Base-by-base conservation (phyloP, 257 asterid species). In the Anisodus tanguticus region DNA sequence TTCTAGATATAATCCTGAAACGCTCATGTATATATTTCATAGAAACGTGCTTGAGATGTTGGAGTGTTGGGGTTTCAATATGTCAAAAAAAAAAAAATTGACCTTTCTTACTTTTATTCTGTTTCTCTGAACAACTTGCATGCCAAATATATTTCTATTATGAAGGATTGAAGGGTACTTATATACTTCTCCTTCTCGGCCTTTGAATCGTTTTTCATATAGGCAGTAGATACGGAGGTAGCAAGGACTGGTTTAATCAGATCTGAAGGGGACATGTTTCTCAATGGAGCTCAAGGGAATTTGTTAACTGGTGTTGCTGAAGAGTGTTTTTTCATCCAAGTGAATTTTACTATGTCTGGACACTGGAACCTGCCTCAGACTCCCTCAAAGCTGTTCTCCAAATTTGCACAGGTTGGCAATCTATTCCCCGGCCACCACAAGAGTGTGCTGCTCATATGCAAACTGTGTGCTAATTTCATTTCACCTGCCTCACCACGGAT, bases 341-440 rank as follows among this genome's bases (percentile, higher is more conserved):
- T 47, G 94, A 93, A 78, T 90, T 84, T 87, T 94, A 95, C 79
- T 92, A 89, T 45, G 74, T 86, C 11, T 95, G 98, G 97, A 94
- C 99, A 1, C 87, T 93, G 51, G 98, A 92, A 86, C 57, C 92
- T 39, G 93, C 98, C 7, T 83, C 92, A 2, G 95, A 92, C 69
- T 92, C 92, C 26, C 93, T 95, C 47, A 92, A 94, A 84, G 90
- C 91, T 60, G 86, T 91, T 86, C 94, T 94, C 76, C 97, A 92
- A 82, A 86, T 91, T 89, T 91, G 95, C 91, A 86, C 94, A 3
- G 99, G 99, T 83, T 92, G 98, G 97, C 97, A 91, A 82, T 87
- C 88, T 84, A 80, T 88, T 69, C 26, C 87, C 72, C 85, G 79
- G 39, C 92, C 92, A 55, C 79, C 82, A 13, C 90, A 89, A 86